Evolutionary conservation across 371 early-diverging fungal species (phyloP).

Genomic region (Zopfochytrium polystomum): DNA sequence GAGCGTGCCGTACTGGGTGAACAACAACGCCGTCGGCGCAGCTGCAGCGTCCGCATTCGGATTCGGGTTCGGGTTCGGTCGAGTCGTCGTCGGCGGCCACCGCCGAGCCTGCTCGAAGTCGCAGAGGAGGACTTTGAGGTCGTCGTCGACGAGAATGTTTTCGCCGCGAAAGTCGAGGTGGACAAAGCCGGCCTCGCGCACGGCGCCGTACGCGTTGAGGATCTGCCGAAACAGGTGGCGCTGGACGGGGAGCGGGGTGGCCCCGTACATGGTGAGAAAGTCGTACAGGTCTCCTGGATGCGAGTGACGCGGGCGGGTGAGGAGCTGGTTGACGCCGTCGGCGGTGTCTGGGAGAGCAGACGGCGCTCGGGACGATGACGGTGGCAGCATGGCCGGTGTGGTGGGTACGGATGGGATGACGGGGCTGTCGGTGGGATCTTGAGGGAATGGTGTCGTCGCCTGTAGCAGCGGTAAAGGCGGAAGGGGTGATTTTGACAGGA

Average conservation of each 20-base stretch:
- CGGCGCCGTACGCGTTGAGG: constrained; percentile 17
- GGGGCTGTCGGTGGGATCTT: no score
- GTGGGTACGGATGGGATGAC: no score
- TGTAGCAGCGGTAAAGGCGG: no score
- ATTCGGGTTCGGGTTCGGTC: no score
- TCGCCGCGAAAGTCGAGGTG: constrained; percentile 38
- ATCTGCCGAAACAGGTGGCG: constrained; percentile 29
- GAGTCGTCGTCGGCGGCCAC: no score
- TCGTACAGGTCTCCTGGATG: constrained; percentile 35
- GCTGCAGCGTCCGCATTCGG: constrained; percentile 3
- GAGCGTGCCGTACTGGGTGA: constrained; percentile 34
- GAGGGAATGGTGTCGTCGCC: no score
- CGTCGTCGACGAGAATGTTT: constrained; percentile 33
- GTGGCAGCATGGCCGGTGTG: no score
- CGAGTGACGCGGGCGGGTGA: constrained; percentile 30
- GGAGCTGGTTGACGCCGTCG: background rate
- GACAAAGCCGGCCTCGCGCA: constrained; percentile 12
- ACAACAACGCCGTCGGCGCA: constrained; percentile 4
- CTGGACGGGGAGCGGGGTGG: constrained; percentile 21
- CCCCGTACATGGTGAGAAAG: constrained; percentile 30
- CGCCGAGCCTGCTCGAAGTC: constrained; percentile 40
- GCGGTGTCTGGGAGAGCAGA: background rate
- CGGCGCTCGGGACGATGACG: no score
- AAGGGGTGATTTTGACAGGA: no score
- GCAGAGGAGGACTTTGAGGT: constrained; percentile 18